Base-by-base conservation (phyloP, 1,139 yeast genomes). In the Debaryomycetaceae sp. region DNA sequence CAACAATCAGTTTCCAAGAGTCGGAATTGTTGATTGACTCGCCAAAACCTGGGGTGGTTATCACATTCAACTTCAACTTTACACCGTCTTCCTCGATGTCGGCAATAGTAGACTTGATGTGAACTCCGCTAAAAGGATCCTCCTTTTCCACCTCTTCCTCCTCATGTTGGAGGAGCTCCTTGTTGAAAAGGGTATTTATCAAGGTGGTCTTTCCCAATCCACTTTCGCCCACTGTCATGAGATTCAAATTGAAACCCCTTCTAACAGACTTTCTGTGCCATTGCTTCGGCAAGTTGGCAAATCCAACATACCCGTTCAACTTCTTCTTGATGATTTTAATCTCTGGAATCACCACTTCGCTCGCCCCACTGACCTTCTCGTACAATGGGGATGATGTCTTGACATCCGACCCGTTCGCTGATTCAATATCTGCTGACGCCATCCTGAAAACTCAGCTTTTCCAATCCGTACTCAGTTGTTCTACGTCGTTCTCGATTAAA, bases 201-300 rank as follows among this genome's bases (percentile, higher is more conserved):
- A 94, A 75, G 19, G 99, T 94, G 30, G 95, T 75, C 67, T 94
- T 94, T 52, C 99, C 99, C 49, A 92, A 75, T 3, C 98, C 98
- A 47, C 84, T 74, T 67, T 88, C 96, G 49, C 95, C 96, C 45
- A 87, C 95, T 42, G 88, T 89, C 80, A 92, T 79, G 48, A 92
- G 62, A 61, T 92, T 94, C 63, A 94, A 79, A 55, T 74, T 78
- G 75, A 92, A 94, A n/a, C 98, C 99, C 61, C 92, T 81, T 66
- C 92, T 84, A 49, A 91, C 83, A 5, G 95, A 84, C 65, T 87
- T 89, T 67, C 96, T 81, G 68, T 92, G 98, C 97, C 98, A 92
- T 72, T 94, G 99, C 63, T 91, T 92, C 44, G 99, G 99, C 57
- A 94, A 76, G 66, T 91, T 94, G 52, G 98, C 96, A 67, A 94